phyloP scores from a whole-genome alignment of 192 early-diverging fungal species.

The Polychytrium aggregatum region DNA sequence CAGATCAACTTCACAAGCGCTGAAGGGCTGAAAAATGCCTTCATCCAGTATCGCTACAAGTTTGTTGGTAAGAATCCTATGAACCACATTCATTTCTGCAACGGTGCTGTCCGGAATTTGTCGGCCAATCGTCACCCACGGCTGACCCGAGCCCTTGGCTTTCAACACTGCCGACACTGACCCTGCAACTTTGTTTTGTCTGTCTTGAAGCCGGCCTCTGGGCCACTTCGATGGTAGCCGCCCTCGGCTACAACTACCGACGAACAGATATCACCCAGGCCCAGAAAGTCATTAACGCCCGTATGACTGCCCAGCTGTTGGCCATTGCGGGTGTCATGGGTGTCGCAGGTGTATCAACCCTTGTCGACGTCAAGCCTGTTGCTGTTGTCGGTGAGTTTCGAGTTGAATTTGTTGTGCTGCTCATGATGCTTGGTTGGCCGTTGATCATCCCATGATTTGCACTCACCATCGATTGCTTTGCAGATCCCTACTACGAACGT shows the following conservation, averaged over 20 bases:
- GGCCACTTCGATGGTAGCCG: conserved; percentile 7
- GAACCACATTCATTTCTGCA: neutral
- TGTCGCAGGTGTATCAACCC: too few relatives aligned
- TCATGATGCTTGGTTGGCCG: too few relatives aligned
- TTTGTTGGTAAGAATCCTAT: conserved; percentile 6
- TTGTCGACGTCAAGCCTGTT: too few relatives aligned
- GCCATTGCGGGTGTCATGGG: too few relatives aligned
- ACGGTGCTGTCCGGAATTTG: neutral
- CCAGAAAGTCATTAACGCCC: conserved; percentile 19
- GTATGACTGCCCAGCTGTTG: conserved; percentile 16
- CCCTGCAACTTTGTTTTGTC: neutral
- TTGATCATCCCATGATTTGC: too few relatives aligned
- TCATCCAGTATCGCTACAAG: conserved; percentile 10
- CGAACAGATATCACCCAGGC: conserved; percentile 7
- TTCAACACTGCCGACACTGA: too few relatives aligned
- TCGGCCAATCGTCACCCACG: neutral
- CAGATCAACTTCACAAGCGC: neutral
- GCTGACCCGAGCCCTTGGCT: neutral
- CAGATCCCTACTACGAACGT: too few relatives aligned
- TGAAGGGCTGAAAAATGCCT: neutral
- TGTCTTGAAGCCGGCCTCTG: neutral
- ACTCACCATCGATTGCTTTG: too few relatives aligned
- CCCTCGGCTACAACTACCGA: conserved; percentile 8
- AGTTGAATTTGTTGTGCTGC: too few relatives aligned
- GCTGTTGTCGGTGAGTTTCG: too few relatives aligned